Conservation (phyloP, 148 eudicot species). For the Agrostemma githago region DNA sequence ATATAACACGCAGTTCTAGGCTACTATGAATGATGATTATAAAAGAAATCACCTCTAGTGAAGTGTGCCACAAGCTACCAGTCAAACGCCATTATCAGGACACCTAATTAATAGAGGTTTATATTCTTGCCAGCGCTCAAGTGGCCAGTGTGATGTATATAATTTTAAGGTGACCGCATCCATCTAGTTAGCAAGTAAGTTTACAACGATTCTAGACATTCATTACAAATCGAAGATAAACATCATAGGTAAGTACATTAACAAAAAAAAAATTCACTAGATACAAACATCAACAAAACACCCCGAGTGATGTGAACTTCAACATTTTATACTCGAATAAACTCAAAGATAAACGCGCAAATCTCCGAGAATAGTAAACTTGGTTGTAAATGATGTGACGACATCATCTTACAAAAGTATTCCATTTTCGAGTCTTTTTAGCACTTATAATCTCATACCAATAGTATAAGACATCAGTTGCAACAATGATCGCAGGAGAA, state of each 20-base stretch:
- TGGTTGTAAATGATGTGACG: not conserved
- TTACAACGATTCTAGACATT: slow-evolving; percentile 13
- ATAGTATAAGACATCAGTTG: not conserved
- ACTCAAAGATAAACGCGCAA: not conserved
- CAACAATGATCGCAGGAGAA: not conserved
- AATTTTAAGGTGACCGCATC: slow-evolving; percentile 62
- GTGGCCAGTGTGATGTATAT: slow-evolving; percentile 72
- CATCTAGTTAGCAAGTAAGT: slow-evolving; percentile 51
- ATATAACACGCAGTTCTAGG: not conserved
- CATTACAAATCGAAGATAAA: not conserved
- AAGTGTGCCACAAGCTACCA: slow-evolving; percentile 82
- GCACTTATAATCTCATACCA: not conserved
- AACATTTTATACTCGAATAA: not conserved
- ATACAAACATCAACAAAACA: not conserved
- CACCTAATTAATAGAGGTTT: slow-evolving; percentile 77
- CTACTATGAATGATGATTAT: not conserved
- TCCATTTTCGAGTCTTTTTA: not conserved
- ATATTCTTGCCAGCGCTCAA: slow-evolving; percentile 87
- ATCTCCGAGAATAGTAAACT: not conserved
- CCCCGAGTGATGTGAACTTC: not conserved
- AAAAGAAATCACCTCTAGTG: slow-evolving; percentile 66
- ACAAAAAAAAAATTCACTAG: not conserved
- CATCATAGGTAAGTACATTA: not conserved
- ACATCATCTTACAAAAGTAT: not conserved
- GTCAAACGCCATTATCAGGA: slow-evolving; percentile 65